A percentile compares a stretch with the other conserved stretches of the same genome.
These are phyloP conservation scores for Heterobasidion irregulare DNA, from an alignment of 1,284 basidiomycete genomes.

Conservation along the genomic window DNA sequence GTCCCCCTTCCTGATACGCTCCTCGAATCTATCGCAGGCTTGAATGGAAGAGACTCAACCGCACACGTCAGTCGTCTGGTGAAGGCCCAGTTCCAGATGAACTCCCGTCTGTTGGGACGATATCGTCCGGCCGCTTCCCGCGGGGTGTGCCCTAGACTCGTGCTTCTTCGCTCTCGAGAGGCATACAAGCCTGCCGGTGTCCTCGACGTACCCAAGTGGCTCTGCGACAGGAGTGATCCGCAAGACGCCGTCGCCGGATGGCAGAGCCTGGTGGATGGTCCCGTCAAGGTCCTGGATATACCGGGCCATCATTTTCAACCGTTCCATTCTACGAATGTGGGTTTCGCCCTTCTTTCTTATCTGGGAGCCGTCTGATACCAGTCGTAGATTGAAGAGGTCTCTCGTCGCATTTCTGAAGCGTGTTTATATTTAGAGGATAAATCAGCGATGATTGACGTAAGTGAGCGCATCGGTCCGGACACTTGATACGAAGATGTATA, in stretches of 20 bases:
- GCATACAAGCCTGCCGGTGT: slow-evolving; percentile 26
- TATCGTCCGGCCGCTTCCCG: slow-evolving; percentile 24
- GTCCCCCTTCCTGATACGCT: slow-evolving; percentile 40
- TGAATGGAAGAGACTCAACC: slow-evolving; percentile 11
- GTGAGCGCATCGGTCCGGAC: not conserved
- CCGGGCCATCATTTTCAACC: slow-evolving; percentile 61
- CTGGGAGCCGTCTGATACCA: not conserved
- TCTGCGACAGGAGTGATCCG: slow-evolving; percentile 35
- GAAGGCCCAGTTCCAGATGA: slow-evolving; percentile 33
- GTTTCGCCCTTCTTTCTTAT: slow-evolving; percentile 16
- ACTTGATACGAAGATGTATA: no score
- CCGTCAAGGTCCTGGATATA: slow-evolving; percentile 41
- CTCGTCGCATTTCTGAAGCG: slow-evolving; percentile 13
- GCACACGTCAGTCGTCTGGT: slow-evolving; percentile 13
- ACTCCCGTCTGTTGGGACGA: slow-evolving; percentile 28
- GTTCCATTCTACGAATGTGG: slow-evolving; percentile 45
- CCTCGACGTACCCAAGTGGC: slow-evolving; percentile 35
- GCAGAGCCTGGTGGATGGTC: slow-evolving; percentile 30
- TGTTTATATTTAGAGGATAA: slow-evolving; percentile 17
- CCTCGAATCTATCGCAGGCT: slow-evolving; percentile 24
- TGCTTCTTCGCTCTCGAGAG: slow-evolving; percentile 35
- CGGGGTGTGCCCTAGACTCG: slow-evolving; percentile 23
- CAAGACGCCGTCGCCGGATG: slow-evolving; percentile 32
- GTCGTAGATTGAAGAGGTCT: slow-evolving; percentile 5
- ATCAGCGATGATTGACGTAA: not conserved